Evolutionary conservation across 2,329 filamentous ascomycete genomes (phyloP).

Genomic region (Calonectria fujianensis): DNA sequence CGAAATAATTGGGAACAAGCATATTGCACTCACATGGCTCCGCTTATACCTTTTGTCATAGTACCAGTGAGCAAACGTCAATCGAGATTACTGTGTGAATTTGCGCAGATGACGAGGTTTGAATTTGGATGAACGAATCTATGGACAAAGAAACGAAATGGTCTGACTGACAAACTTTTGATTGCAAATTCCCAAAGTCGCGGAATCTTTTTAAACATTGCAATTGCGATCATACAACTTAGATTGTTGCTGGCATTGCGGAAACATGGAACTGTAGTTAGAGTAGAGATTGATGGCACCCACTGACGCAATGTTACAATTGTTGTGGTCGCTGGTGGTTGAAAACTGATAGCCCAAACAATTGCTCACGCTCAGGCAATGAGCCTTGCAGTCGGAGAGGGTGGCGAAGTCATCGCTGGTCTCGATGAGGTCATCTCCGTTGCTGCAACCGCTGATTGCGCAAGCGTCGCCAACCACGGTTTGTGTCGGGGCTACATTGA

Average conservation of each 20-base stretch:
- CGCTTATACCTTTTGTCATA: background rate
- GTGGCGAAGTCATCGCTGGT: background rate
- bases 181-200: background rate
- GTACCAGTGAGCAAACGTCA: background rate
- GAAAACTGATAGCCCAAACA: constrained; percentile 2
- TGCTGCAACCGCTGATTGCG: constrained; percentile 6
- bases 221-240: constrained; percentile 14
- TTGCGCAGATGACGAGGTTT: background rate
- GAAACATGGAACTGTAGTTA: constrained; percentile 9
- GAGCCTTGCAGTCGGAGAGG: background rate
- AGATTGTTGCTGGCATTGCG: constrained; percentile 14
- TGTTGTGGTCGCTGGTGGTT: background rate
- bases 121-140: background rate
- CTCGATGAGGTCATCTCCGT: constrained; percentile 1
- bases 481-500: constrained; percentile 5
- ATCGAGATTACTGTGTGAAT: background rate
- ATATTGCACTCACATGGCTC: background rate
- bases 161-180: background rate
- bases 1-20: background rate
- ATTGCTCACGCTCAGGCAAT: background rate
- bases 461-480: constrained; percentile 6
- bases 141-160: background rate
- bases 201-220: background rate
- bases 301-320: constrained; percentile 6
- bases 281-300: constrained; percentile 4